phyloP scores from a whole-genome alignment of 768 basidiomycete species.

The Mycena rosella region DNA sequence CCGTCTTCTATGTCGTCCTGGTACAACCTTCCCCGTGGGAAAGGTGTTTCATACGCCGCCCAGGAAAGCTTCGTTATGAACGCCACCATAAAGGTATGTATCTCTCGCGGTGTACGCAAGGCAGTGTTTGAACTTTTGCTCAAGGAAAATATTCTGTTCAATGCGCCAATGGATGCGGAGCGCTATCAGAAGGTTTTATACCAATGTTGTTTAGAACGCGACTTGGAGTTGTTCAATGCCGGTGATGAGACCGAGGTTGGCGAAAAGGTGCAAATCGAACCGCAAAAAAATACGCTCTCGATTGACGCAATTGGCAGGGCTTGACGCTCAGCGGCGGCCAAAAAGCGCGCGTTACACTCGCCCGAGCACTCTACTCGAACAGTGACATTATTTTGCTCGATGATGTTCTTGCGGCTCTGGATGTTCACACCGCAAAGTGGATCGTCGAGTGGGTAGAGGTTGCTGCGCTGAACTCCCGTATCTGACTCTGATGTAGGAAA shows the following conservation, averaged over 20 bases:
- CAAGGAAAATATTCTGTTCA: slow-evolving; percentile 90
- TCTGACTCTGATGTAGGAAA: slow-evolving; percentile 46
- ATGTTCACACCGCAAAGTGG: slow-evolving; percentile 86
- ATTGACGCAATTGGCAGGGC: slow-evolving; percentile 10
- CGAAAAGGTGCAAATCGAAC: slow-evolving; percentile 68
- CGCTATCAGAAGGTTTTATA: slow-evolving; percentile 83
- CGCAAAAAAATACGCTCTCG: slow-evolving; percentile 17
- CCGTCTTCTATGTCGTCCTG: slow-evolving; percentile 66
- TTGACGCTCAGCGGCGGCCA: slow-evolving; percentile 56
- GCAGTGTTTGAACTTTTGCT: background rate
- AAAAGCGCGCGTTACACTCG: slow-evolving; percentile 60
- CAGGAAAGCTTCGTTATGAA: slow-evolving; percentile 92
- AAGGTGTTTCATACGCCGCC: slow-evolving; percentile 83
- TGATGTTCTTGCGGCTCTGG: slow-evolving; percentile 76
- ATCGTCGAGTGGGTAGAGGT: slow-evolving; percentile 62
- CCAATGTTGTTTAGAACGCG: slow-evolving; percentile 81
- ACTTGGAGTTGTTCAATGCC: slow-evolving; percentile 76
- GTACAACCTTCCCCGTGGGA: slow-evolving; percentile 76
- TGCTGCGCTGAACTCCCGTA: no score
- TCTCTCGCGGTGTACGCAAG: background rate
- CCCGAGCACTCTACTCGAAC: slow-evolving; percentile 60
- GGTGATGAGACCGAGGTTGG: slow-evolving; percentile 80
- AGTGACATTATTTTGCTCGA: slow-evolving; percentile 79
- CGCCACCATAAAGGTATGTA: slow-evolving; percentile 72
- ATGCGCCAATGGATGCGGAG: slow-evolving; percentile 78